Evolutionary conservation across 2,329 filamentous ascomycete species (phyloP).

Genomic region (Colletotrichum sp.): DNA sequence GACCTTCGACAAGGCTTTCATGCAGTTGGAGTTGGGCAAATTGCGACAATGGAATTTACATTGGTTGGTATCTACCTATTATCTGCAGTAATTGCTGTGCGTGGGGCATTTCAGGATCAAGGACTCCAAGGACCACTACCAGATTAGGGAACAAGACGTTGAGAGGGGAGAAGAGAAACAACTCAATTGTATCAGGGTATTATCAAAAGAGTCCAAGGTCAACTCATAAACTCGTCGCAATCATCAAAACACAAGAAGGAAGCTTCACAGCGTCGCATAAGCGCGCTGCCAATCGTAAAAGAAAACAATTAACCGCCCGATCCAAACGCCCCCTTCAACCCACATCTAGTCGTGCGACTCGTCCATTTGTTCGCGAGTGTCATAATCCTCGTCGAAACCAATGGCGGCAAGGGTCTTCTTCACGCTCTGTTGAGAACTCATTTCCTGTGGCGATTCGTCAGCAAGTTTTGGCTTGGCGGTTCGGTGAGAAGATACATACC

Average conservation of each 20-base stretch:
- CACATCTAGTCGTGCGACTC: not conserved
- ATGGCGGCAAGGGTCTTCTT: constrained; percentile 11
- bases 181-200: not conserved
- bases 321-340: not conserved
- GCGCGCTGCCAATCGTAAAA: not conserved
- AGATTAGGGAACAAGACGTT: not conserved
- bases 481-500: constrained; percentile 31
- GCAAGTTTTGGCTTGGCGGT: accelerated
- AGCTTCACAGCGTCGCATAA: not conserved
- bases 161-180: not conserved
- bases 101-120: not conserved
- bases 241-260: not conserved
- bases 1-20: not conserved
- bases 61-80: too few relatives aligned
- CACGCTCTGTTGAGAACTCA: constrained; percentile 13
- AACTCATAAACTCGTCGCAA: not conserved
- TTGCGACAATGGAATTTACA: too few relatives aligned
- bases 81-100: not conserved
- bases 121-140: too few relatives aligned
- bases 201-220: not conserved
- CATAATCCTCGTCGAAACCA: not conserved
- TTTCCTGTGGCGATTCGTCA: not conserved
- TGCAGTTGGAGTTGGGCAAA: not conserved
- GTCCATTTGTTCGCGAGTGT: not conserved
- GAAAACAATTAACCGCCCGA: not conserved